Percentiles rank a stretch among this genome's conserved stretches.
phyloP scores from a whole-genome alignment of 23 red algal genomes.

The Agarophyton chilense region DNA sequence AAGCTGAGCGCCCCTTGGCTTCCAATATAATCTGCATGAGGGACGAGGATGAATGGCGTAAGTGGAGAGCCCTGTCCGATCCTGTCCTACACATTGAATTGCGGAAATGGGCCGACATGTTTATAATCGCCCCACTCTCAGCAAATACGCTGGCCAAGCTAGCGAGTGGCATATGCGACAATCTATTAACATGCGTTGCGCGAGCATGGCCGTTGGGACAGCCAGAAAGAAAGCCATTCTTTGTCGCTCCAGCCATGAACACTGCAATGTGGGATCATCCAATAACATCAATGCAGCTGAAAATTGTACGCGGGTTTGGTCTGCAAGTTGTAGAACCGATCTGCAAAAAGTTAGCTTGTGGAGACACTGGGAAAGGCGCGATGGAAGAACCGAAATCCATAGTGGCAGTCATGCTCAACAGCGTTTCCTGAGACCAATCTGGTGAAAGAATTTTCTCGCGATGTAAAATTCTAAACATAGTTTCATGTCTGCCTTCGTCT shows the following conservation, averaged over 20 bases:
- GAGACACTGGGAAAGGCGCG: conserved; percentile 85
- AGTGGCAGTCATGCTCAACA: conserved; percentile 11
- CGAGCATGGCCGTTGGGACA: conserved; percentile 69
- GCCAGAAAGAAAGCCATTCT: conserved; percentile 22
- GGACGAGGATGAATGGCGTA: conserved; percentile 76
- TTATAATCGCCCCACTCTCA: conserved; percentile 82
- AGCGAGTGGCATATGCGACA: conserved; percentile 83
- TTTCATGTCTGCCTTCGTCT: too few relatives aligned
- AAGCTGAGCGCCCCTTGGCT: conserved; percentile 16
- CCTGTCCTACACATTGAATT: conserved; percentile 93
- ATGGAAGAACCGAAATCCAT: conserved; percentile 81
- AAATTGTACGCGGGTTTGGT: conserved; percentile 31
- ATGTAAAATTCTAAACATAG: too few relatives aligned
- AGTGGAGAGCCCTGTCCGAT: conserved; percentile 77
- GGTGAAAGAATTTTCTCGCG: neutral
- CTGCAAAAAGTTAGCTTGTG: conserved; percentile 85
- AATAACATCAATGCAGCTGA: conserved; percentile 55
- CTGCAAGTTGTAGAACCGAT: conserved; percentile 70
- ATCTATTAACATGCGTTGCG: conserved; percentile 82
- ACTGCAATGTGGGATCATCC: conserved; percentile 90
- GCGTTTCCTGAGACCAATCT: neutral
- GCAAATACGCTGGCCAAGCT: conserved; percentile 96
- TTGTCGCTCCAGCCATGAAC: conserved; percentile 98
- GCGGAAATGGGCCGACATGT: conserved; percentile 77
- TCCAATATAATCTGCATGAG: neutral